These are phyloP conservation scores for Abelmoschus esculentus DNA, from an alignment of 345 rosid genomes.

Conservation along the genomic window DNA sequence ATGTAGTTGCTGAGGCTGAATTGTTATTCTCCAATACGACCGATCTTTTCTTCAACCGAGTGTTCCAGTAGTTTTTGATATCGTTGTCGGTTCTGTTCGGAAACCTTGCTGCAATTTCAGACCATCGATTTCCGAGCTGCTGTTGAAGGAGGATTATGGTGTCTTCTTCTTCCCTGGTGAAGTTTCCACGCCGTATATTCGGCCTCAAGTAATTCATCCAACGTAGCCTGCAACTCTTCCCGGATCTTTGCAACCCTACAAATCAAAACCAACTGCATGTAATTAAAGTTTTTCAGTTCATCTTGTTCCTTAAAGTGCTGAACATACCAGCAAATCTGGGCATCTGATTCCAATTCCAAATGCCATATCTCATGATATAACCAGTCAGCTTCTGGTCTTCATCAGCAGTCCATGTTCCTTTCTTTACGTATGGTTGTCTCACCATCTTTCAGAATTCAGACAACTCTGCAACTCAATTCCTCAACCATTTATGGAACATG, in stretches of 20 bases:
- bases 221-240: conserved; percentile 71
- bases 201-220: conserved; percentile 64
- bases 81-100: not conserved
- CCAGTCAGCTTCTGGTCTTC: conserved; percentile 27
- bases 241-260: conserved; percentile 37
- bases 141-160: conserved; percentile 20
- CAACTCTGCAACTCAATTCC: not conserved
- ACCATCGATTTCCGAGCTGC: conserved; percentile 28
- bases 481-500: not conserved
- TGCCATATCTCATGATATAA: conserved; percentile 27
- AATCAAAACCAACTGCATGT: not conserved
- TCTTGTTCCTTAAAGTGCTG: not conserved
- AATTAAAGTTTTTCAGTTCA: not conserved
- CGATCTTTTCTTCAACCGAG: not conserved
- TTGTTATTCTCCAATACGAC: not conserved
- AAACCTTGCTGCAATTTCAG: not conserved
- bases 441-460: not conserved
- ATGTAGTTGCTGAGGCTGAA: not conserved
- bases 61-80: not conserved
- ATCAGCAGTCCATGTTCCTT: conserved; percentile 28
- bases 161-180: conserved; percentile 42
- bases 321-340: conserved; percentile 25
- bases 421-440: conserved; percentile 13
- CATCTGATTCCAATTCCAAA: conserved; percentile 36
- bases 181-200: conserved; percentile 39